These are phyloP conservation scores for Fusarium albidum DNA, from an alignment of 2,329 filamentous ascomycete species.

Conservation along the genomic window DNA sequence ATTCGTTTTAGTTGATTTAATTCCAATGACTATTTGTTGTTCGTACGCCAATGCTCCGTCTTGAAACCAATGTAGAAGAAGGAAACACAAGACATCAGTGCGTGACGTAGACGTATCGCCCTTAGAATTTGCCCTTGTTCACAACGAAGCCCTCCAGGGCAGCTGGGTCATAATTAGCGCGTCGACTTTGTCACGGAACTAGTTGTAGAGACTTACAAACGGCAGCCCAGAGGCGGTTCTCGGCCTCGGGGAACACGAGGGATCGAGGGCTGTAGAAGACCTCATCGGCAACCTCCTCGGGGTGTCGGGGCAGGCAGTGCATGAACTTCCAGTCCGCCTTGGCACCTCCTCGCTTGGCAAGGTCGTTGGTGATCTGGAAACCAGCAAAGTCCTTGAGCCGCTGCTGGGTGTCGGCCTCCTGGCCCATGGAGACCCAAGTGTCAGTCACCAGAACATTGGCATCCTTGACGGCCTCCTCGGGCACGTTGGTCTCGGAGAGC, in stretches of 20 bases:
- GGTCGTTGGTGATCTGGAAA: conserved; percentile 88
- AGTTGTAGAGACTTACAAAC: conserved; percentile 65
- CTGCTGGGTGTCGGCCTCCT: conserved; percentile 84
- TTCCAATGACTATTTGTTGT: conserved; percentile 40
- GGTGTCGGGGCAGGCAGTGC: conserved; percentile 94
- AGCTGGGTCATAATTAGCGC: conserved; percentile 54
- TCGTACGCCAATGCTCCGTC: conserved; percentile 36
- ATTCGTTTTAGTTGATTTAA: conserved; percentile 40
- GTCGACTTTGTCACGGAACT: background rate
- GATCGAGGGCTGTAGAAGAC: conserved; percentile 90
- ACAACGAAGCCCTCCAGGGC: conserved; percentile 89
- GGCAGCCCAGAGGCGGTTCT: conserved; percentile 93
- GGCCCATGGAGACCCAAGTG: conserved; percentile 98
- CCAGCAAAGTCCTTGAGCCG: conserved; percentile 83
- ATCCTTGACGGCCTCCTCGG: conserved; percentile 84
- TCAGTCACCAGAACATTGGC: conserved; percentile 95
- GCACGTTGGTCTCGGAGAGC: conserved; percentile 78
- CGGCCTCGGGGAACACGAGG: conserved; percentile 91
- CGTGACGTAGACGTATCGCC: conserved; percentile 1
- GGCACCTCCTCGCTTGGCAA: conserved; percentile 85
- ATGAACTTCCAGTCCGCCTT: conserved; percentile 96
- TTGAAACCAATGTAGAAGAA: conserved; percentile 20
- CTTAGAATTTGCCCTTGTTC: conserved; percentile 82
- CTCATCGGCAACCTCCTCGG: conserved; percentile 91
- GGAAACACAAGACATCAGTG: conserved; percentile 22